Conservation (phyloP, 345 rosid species). For the Arabidopsis suecica region DNA sequence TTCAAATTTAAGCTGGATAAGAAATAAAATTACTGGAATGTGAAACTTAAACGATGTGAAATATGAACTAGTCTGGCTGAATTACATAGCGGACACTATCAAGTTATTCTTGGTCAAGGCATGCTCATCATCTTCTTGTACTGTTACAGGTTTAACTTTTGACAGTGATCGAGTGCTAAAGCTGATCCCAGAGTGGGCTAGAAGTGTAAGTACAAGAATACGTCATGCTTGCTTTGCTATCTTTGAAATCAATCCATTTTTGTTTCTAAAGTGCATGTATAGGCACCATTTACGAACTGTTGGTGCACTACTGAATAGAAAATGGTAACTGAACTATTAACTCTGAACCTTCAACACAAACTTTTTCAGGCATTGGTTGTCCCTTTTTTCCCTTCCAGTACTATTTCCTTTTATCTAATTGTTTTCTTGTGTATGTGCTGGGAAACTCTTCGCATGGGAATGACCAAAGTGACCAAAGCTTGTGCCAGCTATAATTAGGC, state of each 20-base stretch:
- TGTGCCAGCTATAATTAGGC: constrained; percentile 28
- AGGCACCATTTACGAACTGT: background rate
- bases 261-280: constrained; percentile 1
- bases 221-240: constrained; percentile 14
- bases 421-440: constrained; percentile 1
- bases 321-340: background rate
- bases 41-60: constrained; percentile 10
- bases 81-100: constrained; percentile 10
- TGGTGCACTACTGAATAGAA: constrained; percentile 5
- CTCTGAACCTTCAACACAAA: constrained; percentile 13
- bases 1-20: constrained; percentile 10
- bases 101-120: constrained; percentile 32
- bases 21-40: background rate
- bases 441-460: constrained; percentile 14
- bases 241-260: constrained; percentile 17
- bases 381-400: constrained; percentile 4
- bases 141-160: constrained; percentile 60
- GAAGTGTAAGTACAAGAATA: constrained; percentile 65
- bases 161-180: constrained; percentile 65
- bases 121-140: constrained; percentile 33
- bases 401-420: background rate
- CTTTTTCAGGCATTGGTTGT: constrained; percentile 9
- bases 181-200: constrained; percentile 81
- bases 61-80: constrained; percentile 23
- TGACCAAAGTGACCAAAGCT: constrained; percentile 30